phyloP scores from a whole-genome alignment of 2,329 filamentous ascomycete genomes.

The Aspergillus sp. region DNA sequence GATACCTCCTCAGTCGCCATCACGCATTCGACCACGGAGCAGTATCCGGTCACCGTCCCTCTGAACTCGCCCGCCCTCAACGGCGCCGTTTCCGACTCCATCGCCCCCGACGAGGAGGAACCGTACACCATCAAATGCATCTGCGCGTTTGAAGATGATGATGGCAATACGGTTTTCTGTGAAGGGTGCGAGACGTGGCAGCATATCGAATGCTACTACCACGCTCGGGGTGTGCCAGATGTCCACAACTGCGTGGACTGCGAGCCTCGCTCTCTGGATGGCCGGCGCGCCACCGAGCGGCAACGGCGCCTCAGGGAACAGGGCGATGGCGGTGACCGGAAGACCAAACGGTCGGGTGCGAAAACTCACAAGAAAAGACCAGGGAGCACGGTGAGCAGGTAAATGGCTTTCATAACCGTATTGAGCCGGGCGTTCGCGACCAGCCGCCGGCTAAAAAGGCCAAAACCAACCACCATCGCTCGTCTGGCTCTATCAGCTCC shows the following conservation, averaged over 20 bases:
- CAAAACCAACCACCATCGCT: constrained; percentile 70
- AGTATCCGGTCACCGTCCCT: constrained; percentile 42
- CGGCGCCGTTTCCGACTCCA: constrained; percentile 38
- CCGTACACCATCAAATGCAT: constrained; percentile 95
- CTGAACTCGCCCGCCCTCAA: constrained; percentile 39
- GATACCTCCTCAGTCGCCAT: constrained; percentile 47
- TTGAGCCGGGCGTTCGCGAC: constrained; percentile 49
- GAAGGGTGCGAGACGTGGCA: constrained; percentile 97
- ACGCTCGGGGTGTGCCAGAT: constrained; percentile 66
- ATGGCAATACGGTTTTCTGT: constrained; percentile 96
- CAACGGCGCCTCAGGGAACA: constrained; percentile 59
- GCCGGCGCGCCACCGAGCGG: constrained; percentile 68
- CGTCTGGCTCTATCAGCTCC: constrained; percentile 71
- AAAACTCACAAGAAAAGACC: constrained; percentile 86
- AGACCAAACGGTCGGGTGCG: constrained; percentile 66
- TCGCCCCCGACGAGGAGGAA: constrained; percentile 40
- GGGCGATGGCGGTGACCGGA: constrained; percentile 61
- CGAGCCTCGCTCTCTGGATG: constrained; percentile 70
- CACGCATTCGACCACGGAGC: constrained; percentile 45
- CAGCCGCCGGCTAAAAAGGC: constrained; percentile 67
- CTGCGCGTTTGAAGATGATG: constrained; percentile 87
- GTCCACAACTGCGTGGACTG: constrained; percentile 88
- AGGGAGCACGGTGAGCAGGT: constrained; percentile 47
- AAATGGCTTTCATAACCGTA: constrained; percentile 54
- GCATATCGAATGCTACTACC: constrained; percentile 96